phyloP scores from a whole-genome alignment of 1,139 yeast genomes.

The Suhomyces anneliseae region DNA sequence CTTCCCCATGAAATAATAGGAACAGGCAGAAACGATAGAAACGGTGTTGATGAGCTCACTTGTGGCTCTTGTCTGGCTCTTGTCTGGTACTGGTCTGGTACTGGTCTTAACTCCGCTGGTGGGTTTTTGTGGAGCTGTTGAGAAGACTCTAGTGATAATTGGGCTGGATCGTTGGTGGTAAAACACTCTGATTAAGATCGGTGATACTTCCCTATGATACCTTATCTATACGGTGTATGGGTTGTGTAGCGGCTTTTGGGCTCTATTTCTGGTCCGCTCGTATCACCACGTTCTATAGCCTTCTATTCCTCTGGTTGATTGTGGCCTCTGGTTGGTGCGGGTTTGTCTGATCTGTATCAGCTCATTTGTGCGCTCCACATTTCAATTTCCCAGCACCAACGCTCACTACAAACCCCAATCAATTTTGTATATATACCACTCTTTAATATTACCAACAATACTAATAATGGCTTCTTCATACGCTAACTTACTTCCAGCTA shows the following conservation, averaged over 20 bases:
- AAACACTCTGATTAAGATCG: too few species aligned
- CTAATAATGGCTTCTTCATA: conserved; percentile 17
- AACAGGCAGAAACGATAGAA: background rate
- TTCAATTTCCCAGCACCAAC: background rate
- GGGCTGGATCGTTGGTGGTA: too few species aligned
- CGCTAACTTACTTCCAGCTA: conserved; percentile 66
- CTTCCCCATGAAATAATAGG: background rate
- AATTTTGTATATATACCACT: background rate
- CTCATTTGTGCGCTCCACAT: background rate
- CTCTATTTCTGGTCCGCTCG: too few species aligned
- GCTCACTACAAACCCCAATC: background rate
- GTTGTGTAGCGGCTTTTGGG: too few species aligned
- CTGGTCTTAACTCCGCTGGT: too few species aligned
- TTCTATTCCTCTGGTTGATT: background rate
- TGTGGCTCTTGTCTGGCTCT: background rate
- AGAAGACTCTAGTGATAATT: too few species aligned
- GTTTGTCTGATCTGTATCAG: background rate
- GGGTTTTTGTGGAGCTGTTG: too few species aligned
- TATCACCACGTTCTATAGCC: background rate
- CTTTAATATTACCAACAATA: background rate
- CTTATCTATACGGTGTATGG: too few species aligned
- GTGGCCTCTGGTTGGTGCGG: background rate
- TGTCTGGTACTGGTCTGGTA: too few species aligned
- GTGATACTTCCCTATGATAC: too few species aligned
- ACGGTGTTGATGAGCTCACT: background rate